phyloP scores from a whole-genome alignment of 2,329 filamentous ascomycete species.

The Pseudogymnoascus sp. region DNA sequence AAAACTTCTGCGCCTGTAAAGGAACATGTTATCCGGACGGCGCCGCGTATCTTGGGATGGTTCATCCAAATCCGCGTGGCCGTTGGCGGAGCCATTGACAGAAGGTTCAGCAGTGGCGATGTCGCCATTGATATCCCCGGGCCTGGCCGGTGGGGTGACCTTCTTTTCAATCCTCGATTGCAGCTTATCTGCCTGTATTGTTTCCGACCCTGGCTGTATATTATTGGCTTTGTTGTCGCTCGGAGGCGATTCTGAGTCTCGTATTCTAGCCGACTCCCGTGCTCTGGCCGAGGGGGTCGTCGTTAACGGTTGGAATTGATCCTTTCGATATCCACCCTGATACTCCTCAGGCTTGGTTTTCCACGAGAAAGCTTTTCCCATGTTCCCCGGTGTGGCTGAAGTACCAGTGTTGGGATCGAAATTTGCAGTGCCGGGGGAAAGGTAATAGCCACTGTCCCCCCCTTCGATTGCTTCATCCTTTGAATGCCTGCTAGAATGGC shows the following conservation, averaged over 20 bases:
- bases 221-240: slow-evolving; percentile 13
- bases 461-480: slow-evolving; percentile 40
- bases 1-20: background rate
- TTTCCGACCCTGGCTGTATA: slow-evolving; percentile 11
- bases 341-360: slow-evolving; percentile 58
- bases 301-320: slow-evolving; percentile 13
- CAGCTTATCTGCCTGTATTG: background rate
- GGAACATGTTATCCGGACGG: background rate
- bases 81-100: slow-evolving; percentile 50
- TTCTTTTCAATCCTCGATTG: background rate
- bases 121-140: slow-evolving; percentile 18
- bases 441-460: slow-evolving; percentile 19
- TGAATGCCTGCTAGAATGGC: slow-evolving; percentile 48
- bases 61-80: slow-evolving; percentile 52
- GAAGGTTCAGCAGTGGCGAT: slow-evolving; percentile 42
- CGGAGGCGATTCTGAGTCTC: slow-evolving; percentile 13
- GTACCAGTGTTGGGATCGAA: slow-evolving; percentile 11
- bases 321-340: slow-evolving; percentile 25
- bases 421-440: slow-evolving; percentile 16
- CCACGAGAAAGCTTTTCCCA: slow-evolving; percentile 53
- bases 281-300: background rate
- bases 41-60: slow-evolving; percentile 43
- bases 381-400: slow-evolving; percentile 21
- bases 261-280: slow-evolving; percentile 4
- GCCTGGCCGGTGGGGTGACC: background rate